Base-by-base conservation (phyloP, 257 asterid species). In the Solanum neorickii region DNA sequence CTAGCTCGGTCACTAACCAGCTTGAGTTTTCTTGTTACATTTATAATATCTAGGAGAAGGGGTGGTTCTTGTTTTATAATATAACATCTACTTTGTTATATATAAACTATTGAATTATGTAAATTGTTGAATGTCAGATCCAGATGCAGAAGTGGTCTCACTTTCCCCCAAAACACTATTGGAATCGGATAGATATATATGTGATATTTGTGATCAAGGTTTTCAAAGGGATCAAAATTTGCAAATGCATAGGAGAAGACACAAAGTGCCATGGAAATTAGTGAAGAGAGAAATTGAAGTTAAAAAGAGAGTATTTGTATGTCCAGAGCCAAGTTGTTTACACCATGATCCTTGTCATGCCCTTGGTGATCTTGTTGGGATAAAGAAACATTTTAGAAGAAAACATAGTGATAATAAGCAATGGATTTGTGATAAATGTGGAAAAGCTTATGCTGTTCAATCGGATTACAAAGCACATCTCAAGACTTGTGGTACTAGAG, bases 341-440 rank as follows among this genome's bases (percentile, higher is more conserved):
- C 97, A 94, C 91, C 96, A 94, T 90, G 94, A 93, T 39, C 95
- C 96, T 12, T 87, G 93, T 87, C 97, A 94, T 90, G 97, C 97
- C 6, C 93, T 93, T 29, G 97, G 97, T 82, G 97, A 94, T 65
- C 95, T 94, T 37, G 97, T 94, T 86, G 97, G 97, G 14, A 94
- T 94, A 88, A 94, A 94, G 90, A 94, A 94, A 25, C 97, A 94
- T n/a, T 94, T 88, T 89, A 91, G 97, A 37, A 90, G 97, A 12
- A 94, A 94, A 21, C 97, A 94, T 88, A 93, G 96, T 86, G 92
- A 92, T 52, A 93, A 92, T 85, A 92, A 92, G 87, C 97, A 94
- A 78, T 94, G 96, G 96, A 92, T 93, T 60, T 94, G 97, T 86
- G 93, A 91, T n/a, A 93, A 91, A 83, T 94, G 97, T 90, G 89